Evolutionary conservation across 2,329 filamentous ascomycete genomes (phyloP).

Genomic region (Trichoderma sp.): DNA sequence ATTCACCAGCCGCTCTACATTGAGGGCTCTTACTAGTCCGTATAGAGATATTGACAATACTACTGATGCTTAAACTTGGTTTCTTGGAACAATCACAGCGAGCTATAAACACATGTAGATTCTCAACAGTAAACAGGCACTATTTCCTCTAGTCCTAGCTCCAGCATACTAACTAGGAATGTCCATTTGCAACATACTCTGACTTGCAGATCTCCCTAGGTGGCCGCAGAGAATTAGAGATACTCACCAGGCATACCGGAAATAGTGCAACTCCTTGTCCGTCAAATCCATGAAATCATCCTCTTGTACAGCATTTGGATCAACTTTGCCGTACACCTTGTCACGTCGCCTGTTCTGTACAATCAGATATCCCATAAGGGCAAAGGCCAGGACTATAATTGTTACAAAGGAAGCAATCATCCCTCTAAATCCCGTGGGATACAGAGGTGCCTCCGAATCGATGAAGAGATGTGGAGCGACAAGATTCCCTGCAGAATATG

Average conservation of each 20-base stretch:
- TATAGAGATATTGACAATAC: too few species aligned
- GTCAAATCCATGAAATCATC: constrained; percentile 9
- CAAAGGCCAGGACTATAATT: not conserved
- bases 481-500: constrained; percentile 24
- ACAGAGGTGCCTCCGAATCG: not conserved
- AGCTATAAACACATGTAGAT: not conserved
- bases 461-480: constrained; percentile 27
- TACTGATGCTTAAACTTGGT: too few species aligned
- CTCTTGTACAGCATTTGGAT: not conserved
- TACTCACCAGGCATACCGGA: not conserved
- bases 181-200: not conserved
- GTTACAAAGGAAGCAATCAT: not conserved
- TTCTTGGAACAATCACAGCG: too few species aligned
- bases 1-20: too few species aligned
- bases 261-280: constrained; percentile 16
- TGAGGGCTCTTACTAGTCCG: too few species aligned
- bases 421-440: not conserved
- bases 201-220: not conserved
- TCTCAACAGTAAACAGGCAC: not conserved
- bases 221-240: not conserved
- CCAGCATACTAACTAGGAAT: not conserved
- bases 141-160: not conserved
- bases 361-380: not conserved
- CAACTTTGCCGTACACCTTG: not conserved
- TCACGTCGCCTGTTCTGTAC: not conserved